A percentile compares a stretch with the other conserved stretches of the same genome.
These are phyloP conservation scores for Periglandula ipomoeae DNA, from an alignment of 2,329 filamentous ascomycete genomes.

Conservation along the genomic window DNA sequence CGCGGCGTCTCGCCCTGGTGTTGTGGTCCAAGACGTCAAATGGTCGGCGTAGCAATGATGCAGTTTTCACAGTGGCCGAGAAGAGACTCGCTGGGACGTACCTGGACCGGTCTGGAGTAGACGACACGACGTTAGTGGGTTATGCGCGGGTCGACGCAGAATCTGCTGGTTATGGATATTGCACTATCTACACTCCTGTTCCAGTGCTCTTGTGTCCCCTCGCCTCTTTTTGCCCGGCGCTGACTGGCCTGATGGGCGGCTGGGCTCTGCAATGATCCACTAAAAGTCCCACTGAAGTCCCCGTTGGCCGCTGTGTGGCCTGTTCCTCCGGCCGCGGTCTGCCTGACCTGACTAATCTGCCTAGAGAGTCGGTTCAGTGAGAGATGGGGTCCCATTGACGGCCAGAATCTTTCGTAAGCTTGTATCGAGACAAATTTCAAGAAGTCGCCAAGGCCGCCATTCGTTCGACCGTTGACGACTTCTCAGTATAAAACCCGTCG, in stretches of 20 bases:
- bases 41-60: conserved; percentile 2
- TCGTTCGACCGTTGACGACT: too few relatives aligned
- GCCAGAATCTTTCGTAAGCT: too few relatives aligned
- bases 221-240: background rate
- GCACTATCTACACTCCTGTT: background rate
- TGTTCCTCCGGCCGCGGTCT: too few relatives aligned
- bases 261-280: background rate
- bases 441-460: too few relatives aligned
- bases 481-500: too few relatives aligned
- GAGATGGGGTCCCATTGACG: too few relatives aligned
- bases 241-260: background rate
- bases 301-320: background rate
- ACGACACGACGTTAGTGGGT: background rate
- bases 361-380: too few relatives aligned
- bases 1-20: background rate
- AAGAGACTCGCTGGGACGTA: background rate
- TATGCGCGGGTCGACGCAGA: background rate
- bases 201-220: background rate
- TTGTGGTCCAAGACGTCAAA: conserved; percentile 1
- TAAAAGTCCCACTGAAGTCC: background rate
- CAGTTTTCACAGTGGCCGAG: conserved; percentile 4
- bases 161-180: background rate
- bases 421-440: too few relatives aligned
- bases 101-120: background rate
- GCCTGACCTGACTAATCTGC: too few relatives aligned